These are phyloP conservation scores for Pseudopithomyces chartarum DNA, from an alignment of 2,329 filamentous ascomycete genomes.

Conservation along the genomic window DNA sequence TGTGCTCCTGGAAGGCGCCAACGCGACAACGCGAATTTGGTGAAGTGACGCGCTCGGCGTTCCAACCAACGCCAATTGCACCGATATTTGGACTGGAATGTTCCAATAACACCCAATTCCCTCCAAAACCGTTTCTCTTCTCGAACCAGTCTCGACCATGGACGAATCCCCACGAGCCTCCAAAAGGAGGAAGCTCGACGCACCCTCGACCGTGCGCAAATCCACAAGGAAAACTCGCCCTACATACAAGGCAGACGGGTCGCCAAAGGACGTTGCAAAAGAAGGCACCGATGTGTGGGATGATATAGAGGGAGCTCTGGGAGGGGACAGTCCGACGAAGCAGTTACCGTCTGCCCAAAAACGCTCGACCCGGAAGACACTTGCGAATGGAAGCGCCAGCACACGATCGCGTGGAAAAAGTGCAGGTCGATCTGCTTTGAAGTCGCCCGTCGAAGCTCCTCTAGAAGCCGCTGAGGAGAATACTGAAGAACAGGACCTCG, in stretches of 20 bases:
- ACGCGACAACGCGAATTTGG: neutral
- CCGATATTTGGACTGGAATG: neutral
- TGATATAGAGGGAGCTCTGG: slow-evolving; percentile 50
- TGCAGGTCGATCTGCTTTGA: slow-evolving; percentile 19
- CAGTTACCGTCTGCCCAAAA: slow-evolving; percentile 13
- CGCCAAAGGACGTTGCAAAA: no score
- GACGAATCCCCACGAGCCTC: slow-evolving; percentile 41
- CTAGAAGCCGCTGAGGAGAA: slow-evolving; percentile 14
- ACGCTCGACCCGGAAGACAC: neutral
- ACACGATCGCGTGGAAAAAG: slow-evolving; percentile 24
- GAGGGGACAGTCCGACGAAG: slow-evolving; percentile 29
- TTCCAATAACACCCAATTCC: neutral
- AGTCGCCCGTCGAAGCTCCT: slow-evolving; percentile 15
- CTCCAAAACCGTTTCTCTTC: no score
- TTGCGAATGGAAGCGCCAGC: neutral
- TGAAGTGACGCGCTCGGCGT: neutral
- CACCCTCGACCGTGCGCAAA: slow-evolving; percentile 23
- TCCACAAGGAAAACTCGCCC: slow-evolving; percentile 28
- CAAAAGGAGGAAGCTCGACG: slow-evolving; percentile 45
- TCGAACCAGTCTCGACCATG: slow-evolving; percentile 21
- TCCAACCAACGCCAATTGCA: neutral
- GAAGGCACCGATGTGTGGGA: slow-evolving; percentile 47
- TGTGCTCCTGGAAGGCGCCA: slow-evolving; percentile 7
- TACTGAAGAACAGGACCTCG: slow-evolving; percentile 24
- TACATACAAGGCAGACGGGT: slow-evolving; percentile 7